These are phyloP conservation scores for Pseudogymnoascus sp. DNA, from an alignment of 2,329 filamentous ascomycete species.

Conservation along the genomic window DNA sequence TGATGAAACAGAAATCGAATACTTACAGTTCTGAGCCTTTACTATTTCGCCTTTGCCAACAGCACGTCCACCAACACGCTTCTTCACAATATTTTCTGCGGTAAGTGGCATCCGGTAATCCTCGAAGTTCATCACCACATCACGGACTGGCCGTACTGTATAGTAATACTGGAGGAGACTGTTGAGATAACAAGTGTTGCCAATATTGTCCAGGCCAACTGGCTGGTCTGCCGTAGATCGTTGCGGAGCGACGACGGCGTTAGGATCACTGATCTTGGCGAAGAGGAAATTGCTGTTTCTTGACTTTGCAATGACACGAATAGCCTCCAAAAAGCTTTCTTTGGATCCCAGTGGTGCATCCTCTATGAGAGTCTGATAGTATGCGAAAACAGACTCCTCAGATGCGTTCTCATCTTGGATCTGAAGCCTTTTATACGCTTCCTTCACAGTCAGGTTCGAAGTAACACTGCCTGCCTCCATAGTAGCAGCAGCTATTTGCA, in stretches of 20 bases:
- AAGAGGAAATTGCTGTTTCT: constrained; percentile 27
- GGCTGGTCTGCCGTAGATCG: constrained; percentile 50
- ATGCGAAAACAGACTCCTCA: constrained; percentile 27
- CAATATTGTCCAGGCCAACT: constrained; percentile 84
- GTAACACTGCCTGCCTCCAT: constrained; percentile 24
- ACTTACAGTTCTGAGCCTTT: constrained; percentile 67
- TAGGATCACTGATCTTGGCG: constrained; percentile 28
- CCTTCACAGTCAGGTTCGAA: constrained; percentile 21
- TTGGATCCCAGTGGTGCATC: constrained; percentile 25
- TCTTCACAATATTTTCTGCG: constrained; percentile 54
- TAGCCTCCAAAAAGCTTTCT: constrained; percentile 27
- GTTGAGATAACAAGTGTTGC: constrained; percentile 97
- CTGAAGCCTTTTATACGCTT: constrained; percentile 29
- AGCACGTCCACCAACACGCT: constrained; percentile 68
- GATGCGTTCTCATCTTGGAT: constrained; percentile 21
- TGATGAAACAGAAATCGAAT: constrained; percentile 12
- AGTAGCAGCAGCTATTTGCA: constrained; percentile 23
- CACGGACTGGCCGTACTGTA: constrained; percentile 72
- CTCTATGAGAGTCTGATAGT: constrained; percentile 25
- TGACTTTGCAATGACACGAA: constrained; percentile 27
- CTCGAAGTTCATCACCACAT: constrained; percentile 73
- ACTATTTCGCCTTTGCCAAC: constrained; percentile 51
- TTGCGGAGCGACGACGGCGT: constrained; percentile 24
- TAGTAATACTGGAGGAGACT: constrained; percentile 94
- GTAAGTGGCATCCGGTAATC: constrained; percentile 60